These are phyloP conservation scores for Petrea volubilis DNA, from an alignment of 257 asterid species.

Conservation along the genomic window DNA sequence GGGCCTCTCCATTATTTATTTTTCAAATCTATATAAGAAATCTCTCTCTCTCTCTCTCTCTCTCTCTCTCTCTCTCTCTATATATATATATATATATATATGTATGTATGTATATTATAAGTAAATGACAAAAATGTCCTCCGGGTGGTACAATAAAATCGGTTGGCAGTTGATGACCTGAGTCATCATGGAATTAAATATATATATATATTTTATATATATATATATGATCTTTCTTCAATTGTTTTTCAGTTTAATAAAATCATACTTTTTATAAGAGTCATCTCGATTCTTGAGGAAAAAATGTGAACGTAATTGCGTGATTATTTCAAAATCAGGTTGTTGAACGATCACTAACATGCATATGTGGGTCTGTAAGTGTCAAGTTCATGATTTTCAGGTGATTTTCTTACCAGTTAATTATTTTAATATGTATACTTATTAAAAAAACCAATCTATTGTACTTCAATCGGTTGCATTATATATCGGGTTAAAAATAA, in stretches of 20 bases:
- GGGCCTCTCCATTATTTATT: conserved; percentile 30
- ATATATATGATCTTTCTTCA: background rate
- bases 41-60: too few relatives aligned
- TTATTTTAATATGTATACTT: background rate
- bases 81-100: background rate
- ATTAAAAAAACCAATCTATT: too few relatives aligned
- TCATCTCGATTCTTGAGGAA: background rate
- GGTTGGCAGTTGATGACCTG: conserved; percentile 29
- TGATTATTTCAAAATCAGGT: background rate
- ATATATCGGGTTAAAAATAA: too few relatives aligned
- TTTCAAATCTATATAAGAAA: background rate
- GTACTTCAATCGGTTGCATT: too few relatives aligned
- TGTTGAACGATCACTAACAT: background rate
- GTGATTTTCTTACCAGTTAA: background rate
- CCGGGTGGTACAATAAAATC: background rate
- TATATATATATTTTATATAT: background rate
- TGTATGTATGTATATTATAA: too few relatives aligned
- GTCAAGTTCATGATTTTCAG: background rate
- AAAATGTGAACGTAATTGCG: background rate
- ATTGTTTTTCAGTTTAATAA: too few relatives aligned
- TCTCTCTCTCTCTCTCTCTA: too few relatives aligned
- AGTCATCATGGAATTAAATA: conserved; percentile 13
- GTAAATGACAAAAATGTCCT: conserved; percentile 19
- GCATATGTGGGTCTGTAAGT: too few relatives aligned
- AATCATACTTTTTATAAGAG: background rate